Base-by-base conservation (phyloP, 345 rosid genomes). In the Pugionium dolabratum region DNA sequence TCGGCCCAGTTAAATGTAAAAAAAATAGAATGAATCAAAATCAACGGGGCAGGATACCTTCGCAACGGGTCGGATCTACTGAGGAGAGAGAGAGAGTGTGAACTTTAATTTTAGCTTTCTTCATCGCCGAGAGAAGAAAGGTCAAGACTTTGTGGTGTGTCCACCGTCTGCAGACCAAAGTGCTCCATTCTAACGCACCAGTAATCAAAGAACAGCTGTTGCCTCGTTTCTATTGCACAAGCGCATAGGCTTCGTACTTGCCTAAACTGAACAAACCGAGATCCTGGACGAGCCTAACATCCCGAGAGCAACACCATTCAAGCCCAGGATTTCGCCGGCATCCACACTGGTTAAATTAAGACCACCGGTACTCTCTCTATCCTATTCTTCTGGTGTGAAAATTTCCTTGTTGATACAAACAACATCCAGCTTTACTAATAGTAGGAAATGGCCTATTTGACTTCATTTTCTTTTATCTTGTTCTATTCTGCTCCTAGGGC, bases 121-220 rank as follows among this genome's bases (percentile, higher is more conserved):
- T 18, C 54, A 33, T 61, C 67, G 74, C 42, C 49, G 68, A 60
- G 54, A 49, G 43, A 51, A 43, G 61, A 62, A 70, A 70, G 55
- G 67, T 69, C 9, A 33, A 18, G 18, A 3, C 54, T 69, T 60
- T 53, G 30, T 27, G 48, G 32, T 11, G 5, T 28, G 36, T 30
- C 53, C 54, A 54, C 62, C 25, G 32, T 67, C 64, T 56, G 54
- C 70, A 54, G 59, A 32, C 61, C 48, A 58, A 41, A 29, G 26
- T 40, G 18, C 18, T 54, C 70, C 2, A 40, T 25, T 64, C 44
- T 18, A 18, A 61, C 33, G 6, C 18, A 18, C 18, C 44, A 9
- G 34, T 41, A 34, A 9, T n/a, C 55, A 47, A 62, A 48, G 48
- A 8, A 5, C 25, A 42, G 5, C 32, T 53, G 41, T 34, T 4